Evolutionary conservation across 352 stramenopile species (phyloP), one percentile per base, ranked within the genome.

Genomic region (Phytopythium vexans): DNA sequence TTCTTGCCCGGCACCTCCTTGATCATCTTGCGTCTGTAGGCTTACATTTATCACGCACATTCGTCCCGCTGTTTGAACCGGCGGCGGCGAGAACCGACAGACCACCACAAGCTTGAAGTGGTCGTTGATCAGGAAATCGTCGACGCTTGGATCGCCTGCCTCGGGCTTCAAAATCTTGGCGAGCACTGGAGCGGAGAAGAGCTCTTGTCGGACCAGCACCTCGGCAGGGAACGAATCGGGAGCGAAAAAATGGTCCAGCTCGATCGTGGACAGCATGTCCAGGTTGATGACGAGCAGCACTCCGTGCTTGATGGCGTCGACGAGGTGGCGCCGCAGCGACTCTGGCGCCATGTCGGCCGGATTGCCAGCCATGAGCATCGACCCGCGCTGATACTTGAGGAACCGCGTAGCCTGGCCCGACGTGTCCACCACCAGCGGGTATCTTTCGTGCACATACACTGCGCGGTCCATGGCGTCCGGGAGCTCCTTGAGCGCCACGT

Each of bases 381-480:
- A 71, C 11, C 89, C 88, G 2, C 83, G 84, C 58, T 97, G 89
- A 64, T 97, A 97, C 51, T 93, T 89, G 53, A 97, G 82, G 41
- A 96, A 97, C 2, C 86, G 79, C 31, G 71, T 77, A 10, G 83
- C 89, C 62, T 96, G 80, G 1, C 77, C 83, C 2, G 72, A 74
- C 0, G 79, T 64, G 42, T 97, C 90, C 12, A 97, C 54, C 12
- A 97, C 61, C n/a, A 97, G 56, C 12, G 88, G 88, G 58, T 89
- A 96, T 16, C 81, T 86, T 47, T 97, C 90, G 14, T 75, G 42
- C 16, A 95, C 85, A 49, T 96, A 97, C 35, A 96, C 76, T 1
- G 72, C 78, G 33, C 77, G 69, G 56, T 96, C 89, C 54, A 97
- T 86, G 1, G 86, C 85, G 37, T 93, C 86, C 8, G 85, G 86